Percentiles rank a stretch among this genome's conserved stretches.
phyloP scores from a whole-genome alignment of 2,329 filamentous ascomycete species.

The Botrytis elliptica region DNA sequence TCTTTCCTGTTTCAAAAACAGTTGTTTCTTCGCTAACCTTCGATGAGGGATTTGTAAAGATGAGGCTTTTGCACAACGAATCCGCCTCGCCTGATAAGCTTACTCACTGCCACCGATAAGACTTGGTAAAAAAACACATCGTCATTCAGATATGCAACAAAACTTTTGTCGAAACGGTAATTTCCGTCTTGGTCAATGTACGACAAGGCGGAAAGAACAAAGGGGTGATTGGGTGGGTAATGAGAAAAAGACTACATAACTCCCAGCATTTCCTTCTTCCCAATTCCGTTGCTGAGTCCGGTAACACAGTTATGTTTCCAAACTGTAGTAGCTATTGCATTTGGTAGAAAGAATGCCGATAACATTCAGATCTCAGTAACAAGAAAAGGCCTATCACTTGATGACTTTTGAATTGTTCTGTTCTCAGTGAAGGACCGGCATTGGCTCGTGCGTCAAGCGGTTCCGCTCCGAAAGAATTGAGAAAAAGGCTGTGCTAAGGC shows the following conservation, averaged over 20 bases:
- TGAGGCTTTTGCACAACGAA: slow-evolving; percentile 2
- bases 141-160: slow-evolving; percentile 23
- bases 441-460: slow-evolving; percentile 17
- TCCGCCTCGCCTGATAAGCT: slow-evolving; percentile 19
- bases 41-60: background rate
- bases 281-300: background rate
- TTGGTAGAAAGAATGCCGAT: background rate
- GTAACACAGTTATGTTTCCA: background rate
- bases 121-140: slow-evolving; percentile 23
- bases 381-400: slow-evolving; percentile 4
- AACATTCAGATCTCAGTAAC: background rate
- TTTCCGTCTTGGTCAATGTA: slow-evolving; percentile 11
- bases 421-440: background rate
- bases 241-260: background rate
- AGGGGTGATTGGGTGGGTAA: background rate
- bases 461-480: slow-evolving; percentile 8
- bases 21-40: background rate
- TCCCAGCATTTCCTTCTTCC: background rate
- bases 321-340: background rate
- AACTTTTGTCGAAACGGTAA: slow-evolving; percentile 16
- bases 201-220: slow-evolving; percentile 11
- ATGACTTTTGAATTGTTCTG: slow-evolving; percentile 10
- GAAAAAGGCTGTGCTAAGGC: background rate
- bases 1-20: background rate
- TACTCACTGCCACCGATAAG: slow-evolving; percentile 18